phyloP scores from a whole-genome alignment of 192 early-diverging fungal species.

The Piromyces finnis region DNA sequence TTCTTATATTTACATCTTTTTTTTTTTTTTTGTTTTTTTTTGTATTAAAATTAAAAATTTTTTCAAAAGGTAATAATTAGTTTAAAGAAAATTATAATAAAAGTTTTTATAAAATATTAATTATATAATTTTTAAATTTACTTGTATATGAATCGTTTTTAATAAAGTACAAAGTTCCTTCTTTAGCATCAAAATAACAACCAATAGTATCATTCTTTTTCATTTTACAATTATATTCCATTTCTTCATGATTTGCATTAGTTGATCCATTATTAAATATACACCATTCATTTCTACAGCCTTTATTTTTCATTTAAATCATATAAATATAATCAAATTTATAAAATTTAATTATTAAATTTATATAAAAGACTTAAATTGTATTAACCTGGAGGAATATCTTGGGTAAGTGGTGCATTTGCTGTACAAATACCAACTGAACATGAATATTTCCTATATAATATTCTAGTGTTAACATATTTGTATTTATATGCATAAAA shows the following conservation, averaged over 20 bases:
- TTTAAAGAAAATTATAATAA: too few species aligned
- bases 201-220: neutral
- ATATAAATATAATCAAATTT: too few species aligned
- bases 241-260: neutral
- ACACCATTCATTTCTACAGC: neutral
- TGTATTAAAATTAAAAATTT: too few species aligned
- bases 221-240: neutral
- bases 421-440: neutral
- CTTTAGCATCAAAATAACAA: neutral
- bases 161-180: neutral
- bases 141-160: neutral
- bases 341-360: too few species aligned
- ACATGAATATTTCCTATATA: neutral
- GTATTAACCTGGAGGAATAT: neutral
- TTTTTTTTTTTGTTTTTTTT: too few species aligned
- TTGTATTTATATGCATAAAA: too few species aligned
- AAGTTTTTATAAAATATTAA: too few species aligned
- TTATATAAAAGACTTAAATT: too few species aligned
- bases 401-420: neutral
- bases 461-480: too few species aligned
- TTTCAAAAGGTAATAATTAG: too few species aligned
- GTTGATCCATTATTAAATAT: neutral
- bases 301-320: too few species aligned
- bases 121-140: too few species aligned
- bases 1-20: neutral